These are phyloP conservation scores for Jacaranda mimosifolia DNA, from an alignment of 257 asterid species.

Conservation along the genomic window DNA sequence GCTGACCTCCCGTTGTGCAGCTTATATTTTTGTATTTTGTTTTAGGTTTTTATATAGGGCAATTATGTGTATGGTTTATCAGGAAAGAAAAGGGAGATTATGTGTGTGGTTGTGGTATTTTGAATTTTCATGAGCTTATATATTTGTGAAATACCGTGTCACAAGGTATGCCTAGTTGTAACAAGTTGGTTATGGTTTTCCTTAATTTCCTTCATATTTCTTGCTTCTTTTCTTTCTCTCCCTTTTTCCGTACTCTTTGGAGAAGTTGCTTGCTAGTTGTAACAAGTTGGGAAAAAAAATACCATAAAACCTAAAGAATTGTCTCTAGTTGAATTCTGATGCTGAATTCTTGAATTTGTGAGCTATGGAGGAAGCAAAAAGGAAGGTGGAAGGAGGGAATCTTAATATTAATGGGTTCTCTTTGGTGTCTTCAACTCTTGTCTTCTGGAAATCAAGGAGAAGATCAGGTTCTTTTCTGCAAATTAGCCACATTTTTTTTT, in stretches of 20 bases:
- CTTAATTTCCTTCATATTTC: no score
- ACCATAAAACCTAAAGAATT: neutral
- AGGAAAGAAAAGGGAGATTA: no score
- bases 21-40: neutral
- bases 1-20: constrained; percentile 34
- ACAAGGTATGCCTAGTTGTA: no score
- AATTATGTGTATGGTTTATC: no score
- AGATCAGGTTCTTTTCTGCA: constrained; percentile 47
- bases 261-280: neutral
- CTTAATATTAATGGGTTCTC: constrained; percentile 64
- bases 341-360: neutral
- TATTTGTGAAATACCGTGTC: no score
- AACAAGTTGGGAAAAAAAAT: neutral
- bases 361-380: constrained; percentile 30
- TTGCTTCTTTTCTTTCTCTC: no score
- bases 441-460: constrained; percentile 85
- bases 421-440: constrained; percentile 76
- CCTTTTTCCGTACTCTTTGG: no score
- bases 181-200: no score
- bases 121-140: no score
- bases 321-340: neutral
- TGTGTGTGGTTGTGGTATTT: no score
- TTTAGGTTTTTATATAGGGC: no score
- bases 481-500: no score
- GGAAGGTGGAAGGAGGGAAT: constrained; percentile 36